Evolutionary conservation across 2,329 filamentous ascomycete species (phyloP).

Genomic region (Didymella pomorum): DNA sequence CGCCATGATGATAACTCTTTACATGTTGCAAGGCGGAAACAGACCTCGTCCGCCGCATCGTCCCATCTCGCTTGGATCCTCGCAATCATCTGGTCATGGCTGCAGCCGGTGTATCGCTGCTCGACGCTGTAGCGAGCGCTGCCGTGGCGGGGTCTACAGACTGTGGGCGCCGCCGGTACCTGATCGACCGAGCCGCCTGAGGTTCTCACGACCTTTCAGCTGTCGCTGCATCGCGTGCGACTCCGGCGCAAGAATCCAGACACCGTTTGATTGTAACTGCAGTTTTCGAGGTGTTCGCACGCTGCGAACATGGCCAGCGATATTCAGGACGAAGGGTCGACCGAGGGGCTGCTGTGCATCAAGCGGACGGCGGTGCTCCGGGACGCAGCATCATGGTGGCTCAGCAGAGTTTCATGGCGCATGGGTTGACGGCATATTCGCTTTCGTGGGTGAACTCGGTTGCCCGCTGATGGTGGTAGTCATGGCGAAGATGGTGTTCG

Average conservation of each 20-base stretch:
- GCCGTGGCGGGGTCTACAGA: neutral
- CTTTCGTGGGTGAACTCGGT: conserved; percentile 1
- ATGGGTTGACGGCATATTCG: conserved; percentile 1
- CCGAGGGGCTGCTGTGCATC: conserved; percentile 33
- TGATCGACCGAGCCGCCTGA: neutral
- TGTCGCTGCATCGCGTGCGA: neutral
- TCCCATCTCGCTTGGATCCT: neutral
- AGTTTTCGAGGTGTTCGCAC: neutral
- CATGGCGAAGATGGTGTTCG: conserved; percentile 19
- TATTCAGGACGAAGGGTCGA: conserved; percentile 19
- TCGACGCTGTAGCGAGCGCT: neutral
- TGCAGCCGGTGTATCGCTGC: neutral
- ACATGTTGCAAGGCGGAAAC: neutral
- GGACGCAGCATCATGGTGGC: neutral
- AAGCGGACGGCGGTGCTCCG: conserved; percentile 14
- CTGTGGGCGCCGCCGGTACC: neutral
- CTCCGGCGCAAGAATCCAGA: neutral
- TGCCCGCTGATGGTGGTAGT: conserved; percentile 2
- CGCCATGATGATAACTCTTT: neutral
- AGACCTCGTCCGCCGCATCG: neutral
- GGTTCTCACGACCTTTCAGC: neutral
- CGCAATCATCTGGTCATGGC: neutral
- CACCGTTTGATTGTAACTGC: too few species aligned
- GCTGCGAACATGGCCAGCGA: conserved; percentile 5
- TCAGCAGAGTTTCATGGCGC: neutral